Evolutionary conservation across 441 rosid species (phyloP), one percentile per base, ranked within the genome.

Genomic region (Hura crepitans): DNA sequence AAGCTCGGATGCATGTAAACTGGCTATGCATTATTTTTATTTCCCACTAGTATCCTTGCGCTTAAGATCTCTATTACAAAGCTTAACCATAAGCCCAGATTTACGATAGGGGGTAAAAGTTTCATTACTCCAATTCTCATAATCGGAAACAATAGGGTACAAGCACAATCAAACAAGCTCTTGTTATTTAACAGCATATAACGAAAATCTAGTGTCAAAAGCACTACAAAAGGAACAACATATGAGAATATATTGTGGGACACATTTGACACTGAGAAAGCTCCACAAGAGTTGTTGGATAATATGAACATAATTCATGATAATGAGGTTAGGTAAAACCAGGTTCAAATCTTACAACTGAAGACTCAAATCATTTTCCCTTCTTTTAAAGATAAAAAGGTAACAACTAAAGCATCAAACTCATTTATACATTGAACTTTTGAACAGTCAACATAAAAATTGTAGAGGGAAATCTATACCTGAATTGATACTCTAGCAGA

Each of bases 401-500:
- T 14, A 66, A 53, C 14, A 49, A 22, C 33, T 22, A 11, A 18
- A 56, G n/a, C 59, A 55, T 25, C 53, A 35, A 67, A 13, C 56
- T 77, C 61, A 27, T 46, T 58, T 28, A 62, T 69, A 62, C 31
- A 14, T 18, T 61, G 39, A 75, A 31, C 37, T 25, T 66, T 69
- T 43, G 4, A 74, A 43, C 53, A 47, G 56, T 45, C 58, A 53
- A 30, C 55, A 22, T 57, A 62, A n/a, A 60, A 0, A 11, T 57
- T 18, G 63, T 31, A 68, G 65, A 56, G 62, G 15, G 45, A 68
- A 59, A 31, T 37, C 17, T 35, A 60, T 86, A 94, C 99, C 90
- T 95, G 99, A 72, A 92, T 87, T 71, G 92, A 72, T 49, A 95
- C 92, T 66, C 97, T 85, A 72, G 97, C 86, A 61, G 97, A 81